A percentile compares a stretch with the other conserved stretches of the same genome.
Evolutionary conservation across 2,329 filamentous ascomycete genomes (phyloP).

Genomic region (Alternaria sp.): DNA sequence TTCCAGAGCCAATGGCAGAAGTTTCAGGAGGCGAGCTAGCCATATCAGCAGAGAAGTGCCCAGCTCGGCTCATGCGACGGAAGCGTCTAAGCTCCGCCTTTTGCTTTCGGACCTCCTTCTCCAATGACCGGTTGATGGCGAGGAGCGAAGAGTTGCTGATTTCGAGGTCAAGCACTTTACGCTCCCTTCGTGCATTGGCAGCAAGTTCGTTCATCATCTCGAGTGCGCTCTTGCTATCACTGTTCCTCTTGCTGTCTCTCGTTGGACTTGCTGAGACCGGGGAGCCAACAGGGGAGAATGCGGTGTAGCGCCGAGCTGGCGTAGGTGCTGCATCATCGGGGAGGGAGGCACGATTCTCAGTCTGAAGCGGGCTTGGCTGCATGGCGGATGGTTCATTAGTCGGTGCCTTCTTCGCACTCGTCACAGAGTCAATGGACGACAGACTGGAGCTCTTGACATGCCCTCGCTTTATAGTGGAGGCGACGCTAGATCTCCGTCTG

Average conservation of each 20-base stretch:
- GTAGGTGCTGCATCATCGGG: conserved; percentile 36
- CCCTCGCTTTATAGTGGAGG: conserved; percentile 33
- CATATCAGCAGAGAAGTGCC: conserved; percentile 69
- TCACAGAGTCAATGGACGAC: conserved; percentile 54
- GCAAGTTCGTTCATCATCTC: conserved; percentile 77
- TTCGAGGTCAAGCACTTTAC: conserved; percentile 94
- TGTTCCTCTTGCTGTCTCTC: conserved; percentile 63
- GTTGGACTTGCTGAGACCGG: conserved; percentile 61
- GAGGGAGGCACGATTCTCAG: conserved; percentile 38
- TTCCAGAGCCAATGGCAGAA: conserved; percentile 37
- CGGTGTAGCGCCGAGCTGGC: conserved; percentile 28
- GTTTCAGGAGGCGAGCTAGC: conserved; percentile 57
- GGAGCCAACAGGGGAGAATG: conserved; percentile 34
- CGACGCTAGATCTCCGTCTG: conserved; percentile 42
- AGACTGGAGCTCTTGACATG: conserved; percentile 52
- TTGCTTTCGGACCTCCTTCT: conserved; percentile 90
- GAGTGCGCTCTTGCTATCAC: conserved; percentile 52
- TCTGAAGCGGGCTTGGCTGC: conserved; percentile 41
- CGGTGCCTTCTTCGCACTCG: conserved; percentile 36
- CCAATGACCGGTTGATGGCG: conserved; percentile 91
- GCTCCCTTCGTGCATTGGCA: conserved; percentile 85
- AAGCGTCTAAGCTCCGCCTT: conserved; percentile 86
- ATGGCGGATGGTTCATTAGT: conserved; percentile 30
- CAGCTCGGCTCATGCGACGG: conserved; percentile 82
- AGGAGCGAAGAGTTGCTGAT: conserved; percentile 95